Evolutionary conservation across 2,329 filamentous ascomycete genomes (phyloP).

Genomic region (Ophiostoma himal-ulmi): DNA sequence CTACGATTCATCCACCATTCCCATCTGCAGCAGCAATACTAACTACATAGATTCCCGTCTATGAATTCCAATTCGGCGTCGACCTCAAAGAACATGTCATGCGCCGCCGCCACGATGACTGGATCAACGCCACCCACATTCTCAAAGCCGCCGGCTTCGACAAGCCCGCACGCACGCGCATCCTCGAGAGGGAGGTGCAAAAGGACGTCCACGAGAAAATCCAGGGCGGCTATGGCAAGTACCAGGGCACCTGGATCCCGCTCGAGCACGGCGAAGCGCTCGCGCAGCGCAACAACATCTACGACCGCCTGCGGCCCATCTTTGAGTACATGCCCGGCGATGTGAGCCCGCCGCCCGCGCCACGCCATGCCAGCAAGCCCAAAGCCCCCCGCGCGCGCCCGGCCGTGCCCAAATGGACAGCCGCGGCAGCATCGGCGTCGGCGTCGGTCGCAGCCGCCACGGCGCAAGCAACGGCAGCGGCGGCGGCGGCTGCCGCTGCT

Average conservation of each 20-base stretch:
- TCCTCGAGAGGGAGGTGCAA: slow-evolving; percentile 93
- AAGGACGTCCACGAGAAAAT: slow-evolving; percentile 97
- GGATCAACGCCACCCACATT: slow-evolving; percentile 99
- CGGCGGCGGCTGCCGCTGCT: slow-evolving; percentile 34
- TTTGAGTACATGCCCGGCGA: slow-evolving; percentile 85
- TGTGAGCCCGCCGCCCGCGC: slow-evolving; percentile 84
- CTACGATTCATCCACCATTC: too few relatives aligned
- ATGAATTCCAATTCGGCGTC: slow-evolving; percentile 79
- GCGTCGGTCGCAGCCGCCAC: neutral
- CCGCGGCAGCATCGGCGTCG: neutral
- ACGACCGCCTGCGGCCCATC: slow-evolving; percentile 76
- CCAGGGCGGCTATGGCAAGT: slow-evolving; percentile 97
- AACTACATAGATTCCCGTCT: slow-evolving; percentile 71
- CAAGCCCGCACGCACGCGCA: slow-evolving; percentile 90
- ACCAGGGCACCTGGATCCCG: slow-evolving; percentile 97
- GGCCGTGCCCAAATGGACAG: slow-evolving; percentile 56
- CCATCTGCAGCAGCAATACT: neutral
- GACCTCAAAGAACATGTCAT: slow-evolving; percentile 86
- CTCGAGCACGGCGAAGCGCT: slow-evolving; percentile 73
- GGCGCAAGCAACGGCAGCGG: slow-evolving; percentile 9
- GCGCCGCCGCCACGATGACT: slow-evolving; percentile 86
- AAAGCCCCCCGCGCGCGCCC: slow-evolving; percentile 63
- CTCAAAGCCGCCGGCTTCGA: slow-evolving; percentile 95
- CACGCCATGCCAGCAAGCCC: slow-evolving; percentile 84
- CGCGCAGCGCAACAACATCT: slow-evolving; percentile 79